Evolutionary conservation across 129 eudicot genomes (phyloP), one percentile per base, ranked within the genome.

Genomic region (Gnaphalium uliginosum): DNA sequence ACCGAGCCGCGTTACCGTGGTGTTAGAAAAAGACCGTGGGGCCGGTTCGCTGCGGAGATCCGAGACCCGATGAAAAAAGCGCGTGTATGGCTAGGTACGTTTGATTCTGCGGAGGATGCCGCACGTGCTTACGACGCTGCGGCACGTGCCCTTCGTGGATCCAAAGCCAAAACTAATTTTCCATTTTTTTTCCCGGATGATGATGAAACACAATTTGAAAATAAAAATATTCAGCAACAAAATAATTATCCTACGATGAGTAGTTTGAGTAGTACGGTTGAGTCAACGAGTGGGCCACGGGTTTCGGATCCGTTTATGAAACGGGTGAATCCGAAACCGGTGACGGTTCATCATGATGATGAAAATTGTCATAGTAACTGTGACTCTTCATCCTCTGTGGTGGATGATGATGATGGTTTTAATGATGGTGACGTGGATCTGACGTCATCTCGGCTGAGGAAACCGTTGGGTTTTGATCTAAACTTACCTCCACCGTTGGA

Each of bases 71-170:
- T 82, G 84, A 86, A 86, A 78, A 86, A 86, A 72, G 75, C 81
- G 3, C 85, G 89, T n/a, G 89, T 86, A 57, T 86, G 89, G 89
- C 61, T 86, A 14, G 89, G 89, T 26, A 86, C 89, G 10, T 86
- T 86, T 53, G 86, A 86, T 35, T 76, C 89, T 23, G 89, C 89
- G 2, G 83, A 60, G 62, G 90, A 81, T 62, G 90, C 90, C 18
- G 90, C 90, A 5, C 85, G 86, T n/a, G 88, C 90, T 17, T 86
- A 86, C 73, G 90, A 86, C 80, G 72, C 86, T 63, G 90, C 90
- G 59, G 88, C 90, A 19, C 82, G 83, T 21, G 66, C 85, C 41
- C 86, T 86, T 74, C 87, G 88, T 0, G 90, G 90, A 48, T 76
- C 85, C 15, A 86, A 86, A 10, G 90, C 90, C 4, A 86, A 83